A percentile compares a stretch with the other conserved stretches of the same genome.
Conservation (phyloP, 176 grass and related monocot genomes). For the Cenchrus purpureus region DNA sequence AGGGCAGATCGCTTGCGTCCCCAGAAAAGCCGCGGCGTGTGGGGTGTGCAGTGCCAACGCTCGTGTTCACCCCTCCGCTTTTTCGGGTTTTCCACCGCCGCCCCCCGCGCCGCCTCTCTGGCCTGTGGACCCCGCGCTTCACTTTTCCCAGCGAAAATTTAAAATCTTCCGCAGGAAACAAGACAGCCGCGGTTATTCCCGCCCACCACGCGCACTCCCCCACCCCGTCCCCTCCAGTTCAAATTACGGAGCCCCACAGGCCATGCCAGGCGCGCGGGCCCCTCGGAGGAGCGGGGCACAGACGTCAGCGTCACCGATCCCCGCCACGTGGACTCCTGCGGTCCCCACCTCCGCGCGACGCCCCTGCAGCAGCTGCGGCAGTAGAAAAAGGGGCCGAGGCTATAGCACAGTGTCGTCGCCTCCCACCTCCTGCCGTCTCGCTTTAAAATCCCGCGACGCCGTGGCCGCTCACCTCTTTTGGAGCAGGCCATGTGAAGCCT, state of each 20-base stretch:
- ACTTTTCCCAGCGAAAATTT: slow-evolving; percentile 13
- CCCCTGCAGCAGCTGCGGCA: neutral
- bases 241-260: slow-evolving; percentile 43
- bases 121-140: neutral
- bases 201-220: slow-evolving; percentile 44
- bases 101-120: neutral
- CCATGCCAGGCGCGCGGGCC: neutral
- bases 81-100: neutral
- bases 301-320: neutral
- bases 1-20: slow-evolving; percentile 26
- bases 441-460: slow-evolving; percentile 68
- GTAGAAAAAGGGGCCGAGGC: neutral
- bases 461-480: slow-evolving; percentile 64
- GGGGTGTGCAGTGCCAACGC: neutral
- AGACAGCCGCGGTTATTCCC: slow-evolving; percentile 62
- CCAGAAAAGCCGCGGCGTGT: slow-evolving; percentile 24
- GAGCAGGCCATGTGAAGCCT: slow-evolving; percentile 76
- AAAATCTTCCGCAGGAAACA: slow-evolving; percentile 18
- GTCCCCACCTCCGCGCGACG: neutral
- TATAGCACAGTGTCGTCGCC: slow-evolving; percentile 21
- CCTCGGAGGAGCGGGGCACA: rapidly evolving
- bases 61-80: slow-evolving; percentile 31
- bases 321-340: neutral
- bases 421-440: slow-evolving; percentile 28
- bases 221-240: slow-evolving; percentile 20